Base-by-base conservation (phyloP, 2,329 filamentous ascomycete genomes). In the Setomelanomma holmii region DNA sequence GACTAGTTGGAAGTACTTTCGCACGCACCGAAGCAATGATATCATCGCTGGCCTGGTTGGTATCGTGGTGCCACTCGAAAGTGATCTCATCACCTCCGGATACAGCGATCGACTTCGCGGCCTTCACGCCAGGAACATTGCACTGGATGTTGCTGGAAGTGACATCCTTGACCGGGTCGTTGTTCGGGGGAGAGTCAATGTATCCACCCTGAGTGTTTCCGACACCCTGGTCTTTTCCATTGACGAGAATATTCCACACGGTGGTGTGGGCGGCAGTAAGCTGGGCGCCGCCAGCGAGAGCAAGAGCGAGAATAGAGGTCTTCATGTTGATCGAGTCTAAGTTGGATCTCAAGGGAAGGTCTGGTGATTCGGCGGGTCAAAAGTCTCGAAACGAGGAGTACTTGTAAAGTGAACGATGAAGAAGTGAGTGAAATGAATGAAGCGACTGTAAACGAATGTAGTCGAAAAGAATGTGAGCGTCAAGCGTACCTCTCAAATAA, bases 51-150 rank as follows among this genome's bases (percentile, higher is more conserved):
- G 61, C 52, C 53, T 63, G 62, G 39, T 79, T 76, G 62, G 34
- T 75, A 69, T 84, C 63, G 73, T 84, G 81, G 69, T 78, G 78
- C 81, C 80, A 84, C 68, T 83, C 78, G 61, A 70, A 65, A 47
- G 64, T 61, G 35, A 83, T 59, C 62, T 76, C 76, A 60, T 81
- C 79, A 54, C 82, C 82, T 34, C 62, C 76, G 49, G 78, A 78
- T 53, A 82, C 80, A 1, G 71, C 67, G 60, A 81, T 75, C 5
- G 78, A 76, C 63, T 77, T 72, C 16, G 77, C 56, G n/a, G 71
- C 65, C 27, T 67, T 65, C 35, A 56, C 60, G 55, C 57, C 59
- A 45, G 68, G 63, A 24, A 68, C 67, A 43, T 76, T 76, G 69
- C 73, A 76, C 40, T 64, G 60, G 55, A 76, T 70, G 40, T 58